Conservation (phyloP, 371 early-diverging fungal species). For the Neoconidiobolus thromboides region DNA sequence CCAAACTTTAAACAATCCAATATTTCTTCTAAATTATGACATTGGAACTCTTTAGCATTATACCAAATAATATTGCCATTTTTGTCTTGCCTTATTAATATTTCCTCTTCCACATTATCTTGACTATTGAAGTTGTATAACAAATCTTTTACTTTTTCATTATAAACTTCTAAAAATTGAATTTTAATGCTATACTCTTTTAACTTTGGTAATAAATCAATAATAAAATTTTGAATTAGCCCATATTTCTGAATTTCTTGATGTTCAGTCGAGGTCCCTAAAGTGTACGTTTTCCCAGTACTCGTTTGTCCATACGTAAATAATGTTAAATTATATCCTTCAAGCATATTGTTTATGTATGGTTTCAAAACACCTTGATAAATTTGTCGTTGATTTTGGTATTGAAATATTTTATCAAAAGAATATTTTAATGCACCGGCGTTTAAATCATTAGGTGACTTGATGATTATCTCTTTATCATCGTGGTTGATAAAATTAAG, state of each 20-base stretch:
- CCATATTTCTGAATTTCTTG: too few relatives aligned
- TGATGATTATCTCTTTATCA: too few relatives aligned
- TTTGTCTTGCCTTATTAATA: constrained; percentile 67
- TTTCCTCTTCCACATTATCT: constrained; percentile 3
- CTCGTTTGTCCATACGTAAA: constrained; percentile 46
- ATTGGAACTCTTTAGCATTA: constrained; percentile 67
- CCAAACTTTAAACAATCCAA: constrained; percentile 24
- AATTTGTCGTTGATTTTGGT: too few relatives aligned
- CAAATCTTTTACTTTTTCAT: constrained; percentile 85
- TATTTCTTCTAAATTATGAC: constrained; percentile 49
- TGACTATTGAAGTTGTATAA: constrained; percentile 14
- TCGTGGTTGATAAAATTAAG: too few relatives aligned
- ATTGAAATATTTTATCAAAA: too few relatives aligned
- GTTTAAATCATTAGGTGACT: too few relatives aligned
- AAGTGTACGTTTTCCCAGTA: constrained; percentile 97
- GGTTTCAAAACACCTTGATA: too few relatives aligned
- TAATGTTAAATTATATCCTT: constrained; percentile 1
- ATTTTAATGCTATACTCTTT: constrained; percentile 14
- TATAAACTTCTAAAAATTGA: constrained; percentile 86
- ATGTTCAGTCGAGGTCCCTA: constrained; percentile 53
- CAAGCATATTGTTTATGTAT: neutral
- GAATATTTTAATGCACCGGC: too few relatives aligned
- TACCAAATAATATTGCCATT: constrained; percentile 71
- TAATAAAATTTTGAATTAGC: neutral
- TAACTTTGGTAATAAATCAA: neutral